Evolutionary conservation across 192 early-diverging fungal species (phyloP), one percentile per base, ranked within the genome.

Genomic region (Chytriomyces sp.): DNA sequence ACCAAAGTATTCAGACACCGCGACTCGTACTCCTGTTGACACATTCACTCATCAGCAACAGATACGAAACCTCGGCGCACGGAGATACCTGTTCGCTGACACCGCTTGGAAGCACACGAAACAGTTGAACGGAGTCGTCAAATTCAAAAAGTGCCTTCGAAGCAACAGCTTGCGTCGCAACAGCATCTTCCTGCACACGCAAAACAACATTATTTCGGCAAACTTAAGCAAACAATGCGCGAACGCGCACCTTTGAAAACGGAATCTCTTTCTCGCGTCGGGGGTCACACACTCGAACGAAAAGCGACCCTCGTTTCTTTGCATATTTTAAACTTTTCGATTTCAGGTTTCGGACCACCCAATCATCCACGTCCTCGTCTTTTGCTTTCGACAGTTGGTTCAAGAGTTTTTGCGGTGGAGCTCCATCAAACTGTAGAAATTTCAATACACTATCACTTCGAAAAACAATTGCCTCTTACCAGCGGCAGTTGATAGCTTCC

Each of bases 111-210:
- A 71, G 18, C 7, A 71, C 49, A 18, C 24, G 50, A 10, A 16
- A 18, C 0, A 71, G 24, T 60, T 16, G n/a, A 47, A 18, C 13
- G 9, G 69, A 71, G 50, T 71, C 69, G 28, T 71, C 69, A 10
- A 71, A 71, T 44, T 59, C 69, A 57, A 71, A 71, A 47, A 71
- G 50, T 13, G 23, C 50, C 28, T 71, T 71, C 1, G 10, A 10
- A 9, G 43, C 18, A n/a, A 71, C 16, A 24, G 26, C 43, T 2
- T 59, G 20, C 10, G 10, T 50, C n/a, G 23, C 9, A 60, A 71
- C 44, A 7, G 69, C 69, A 16, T 71, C 69, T 16, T 50, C n/a
- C 67, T 68, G 45, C 16, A 4, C 0, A 1, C 23, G 2, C 23
- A 60, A 60, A 23, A n/a, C 57, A 60, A 23, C 4, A 60, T 23